Percentiles rank a stretch among this genome's conserved stretches.
Conservation (phyloP, 164 flowering plant species). For the Brasenia schreberi region DNA sequence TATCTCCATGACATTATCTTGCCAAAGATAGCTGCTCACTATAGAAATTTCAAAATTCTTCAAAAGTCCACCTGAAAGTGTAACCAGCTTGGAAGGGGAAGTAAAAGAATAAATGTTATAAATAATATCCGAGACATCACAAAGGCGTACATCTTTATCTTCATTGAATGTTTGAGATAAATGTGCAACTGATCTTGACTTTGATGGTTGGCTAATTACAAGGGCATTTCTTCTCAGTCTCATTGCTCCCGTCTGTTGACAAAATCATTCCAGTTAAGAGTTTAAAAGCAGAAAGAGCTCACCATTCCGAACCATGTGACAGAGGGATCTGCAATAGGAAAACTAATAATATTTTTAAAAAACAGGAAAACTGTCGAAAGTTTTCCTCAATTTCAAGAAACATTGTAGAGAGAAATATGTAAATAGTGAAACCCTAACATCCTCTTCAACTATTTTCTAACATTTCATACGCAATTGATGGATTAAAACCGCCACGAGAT, state of each 20-base stretch:
- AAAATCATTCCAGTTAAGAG: neutral
- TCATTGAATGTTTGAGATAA: conserved; percentile 51
- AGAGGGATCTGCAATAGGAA: neutral
- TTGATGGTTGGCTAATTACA: conserved; percentile 38
- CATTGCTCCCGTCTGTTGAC: conserved; percentile 42
- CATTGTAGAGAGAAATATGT: no score
- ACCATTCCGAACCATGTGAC: neutral
- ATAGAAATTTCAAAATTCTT: conserved; percentile 52
- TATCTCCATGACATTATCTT: conserved; percentile 34
- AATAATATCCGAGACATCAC: neutral
- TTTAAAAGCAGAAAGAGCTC: neutral
- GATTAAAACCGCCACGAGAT: no score
- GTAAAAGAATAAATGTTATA: no score
- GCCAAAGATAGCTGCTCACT: conserved; percentile 30
- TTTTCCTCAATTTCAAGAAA: neutral
- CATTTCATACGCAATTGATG: no score
- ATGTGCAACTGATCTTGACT: conserved; percentile 53
- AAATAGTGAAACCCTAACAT: no score
- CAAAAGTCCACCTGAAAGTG: conserved; percentile 3
- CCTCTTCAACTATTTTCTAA: no score
- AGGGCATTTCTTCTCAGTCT: conserved; percentile 49
- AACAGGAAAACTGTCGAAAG: neutral
- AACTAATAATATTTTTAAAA: no score
- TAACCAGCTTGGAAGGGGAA: neutral
- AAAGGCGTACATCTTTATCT: conserved; percentile 31